Base-by-base conservation (phyloP, 139 green algal species). In the Pseudopediastrum boryanum region DNA sequence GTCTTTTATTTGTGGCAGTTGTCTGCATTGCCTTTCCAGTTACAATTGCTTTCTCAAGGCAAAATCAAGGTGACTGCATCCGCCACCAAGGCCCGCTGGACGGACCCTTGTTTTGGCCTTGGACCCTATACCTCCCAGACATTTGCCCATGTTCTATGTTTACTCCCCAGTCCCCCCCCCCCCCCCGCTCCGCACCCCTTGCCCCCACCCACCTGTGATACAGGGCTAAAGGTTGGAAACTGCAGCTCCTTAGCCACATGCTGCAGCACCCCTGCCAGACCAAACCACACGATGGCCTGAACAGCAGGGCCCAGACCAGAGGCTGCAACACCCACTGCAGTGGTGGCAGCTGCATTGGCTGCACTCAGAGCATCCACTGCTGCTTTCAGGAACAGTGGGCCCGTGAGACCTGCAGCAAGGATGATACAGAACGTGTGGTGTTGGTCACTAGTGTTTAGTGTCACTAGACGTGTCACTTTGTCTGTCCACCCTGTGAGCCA, bases 161-260 rank as follows among this genome's bases (percentile, higher is more conserved):
- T n/a, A n/a, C n/a, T n/a, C n/a, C n/a, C n/a, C n/a, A n/a, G n/a
- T n/a, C n/a, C n/a, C n/a, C n/a, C n/a, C n/a, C n/a, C n/a, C n/a
- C n/a, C n/a, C n/a, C n/a, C n/a, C n/a, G n/a, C n/a, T n/a, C n/a
- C n/a, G n/a, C n/a, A n/a, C n/a, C n/a, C n/a, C n/a, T n/a, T n/a
- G n/a, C n/a, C n/a, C n/a, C n/a, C 71, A 2, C 61, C 27, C 35
- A 89, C 93, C 87, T 97, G 94, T 19, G 85, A 82, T 3, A 98
- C 87, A 3, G 94, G 94, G 12, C 90, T 93, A 81, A 98, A 98
- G 0, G 91, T 66, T 0, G 94, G 88, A 25, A 88, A 78, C 73
- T 96, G 92, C 35, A 92, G 23, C 84, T 98, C 95, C 75, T 95
- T 97, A 13, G 86, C 79, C 36, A 98, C 36, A 25, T 89, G 85